Base-by-base conservation (phyloP, 441 rosid genomes). In the Croton laevigatus region DNA sequence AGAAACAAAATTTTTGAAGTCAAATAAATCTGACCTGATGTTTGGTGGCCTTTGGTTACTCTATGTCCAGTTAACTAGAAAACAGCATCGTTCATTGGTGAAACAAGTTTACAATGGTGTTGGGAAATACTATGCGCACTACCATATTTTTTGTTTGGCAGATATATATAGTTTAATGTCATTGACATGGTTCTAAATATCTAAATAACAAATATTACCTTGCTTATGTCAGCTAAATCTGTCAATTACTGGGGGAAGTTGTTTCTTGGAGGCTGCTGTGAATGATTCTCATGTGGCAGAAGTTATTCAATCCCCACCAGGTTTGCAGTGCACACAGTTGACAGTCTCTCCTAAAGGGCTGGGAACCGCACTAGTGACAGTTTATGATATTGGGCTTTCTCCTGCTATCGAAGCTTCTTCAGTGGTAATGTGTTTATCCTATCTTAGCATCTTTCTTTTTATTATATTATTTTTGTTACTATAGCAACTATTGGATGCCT, bases 241-340 rank as follows among this genome's bases (percentile, higher is more conserved):
- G 68, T 91, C 97, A 74, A 87, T 95, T 73, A 79, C 77, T 78
- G 99, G 99, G 71, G 99, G 99, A 65, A 95, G 97, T 82, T 93
- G 98, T 79, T 87, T 84, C 79, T 84, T 89, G 87, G 90, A 95
- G 85, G 85, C 90, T 77, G 79, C 74, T 82, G 91, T 89, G 62
- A 93, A 93, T 82, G 88, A 91, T 86, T 81, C 99, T 73, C 87
- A 73, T 73, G 91, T 93, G 55, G 89, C 91, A 66, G 95, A 95
- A 81, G 85, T 91, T 75, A 75, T 86, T 81, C 92, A 79, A 63
- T 70, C 94, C 57, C 89, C 90, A 46, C 80, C 88, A 66, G 89
- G 83, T 73, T 81, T 93, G 76, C 95, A 88, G 68, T 95, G 99
- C 88, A 74, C 71, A 53, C 97, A 93, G 70, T 72, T 91, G 84